Percentiles rank a stretch among this genome's conserved stretches.
Evolutionary conservation across 176 grass and related monocot species (phyloP).

Genomic region (Chloris gayana): DNA sequence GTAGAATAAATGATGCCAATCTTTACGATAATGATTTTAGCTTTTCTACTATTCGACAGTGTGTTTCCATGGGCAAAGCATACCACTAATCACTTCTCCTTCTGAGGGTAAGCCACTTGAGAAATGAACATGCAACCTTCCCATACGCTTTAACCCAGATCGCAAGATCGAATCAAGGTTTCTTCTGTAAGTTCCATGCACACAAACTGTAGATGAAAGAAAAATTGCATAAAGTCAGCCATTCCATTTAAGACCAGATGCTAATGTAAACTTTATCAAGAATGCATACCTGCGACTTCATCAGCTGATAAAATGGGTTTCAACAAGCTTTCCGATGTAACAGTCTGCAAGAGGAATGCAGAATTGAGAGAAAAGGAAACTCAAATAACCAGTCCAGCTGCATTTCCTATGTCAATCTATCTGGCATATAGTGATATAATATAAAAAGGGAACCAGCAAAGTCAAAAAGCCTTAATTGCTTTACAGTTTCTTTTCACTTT

Average conservation of each 20-base stretch:
- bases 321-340: constrained; percentile 82
- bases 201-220: constrained; percentile 62
- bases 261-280: neutral
- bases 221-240: constrained; percentile 31
- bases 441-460: no score
- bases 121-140: constrained; percentile 86
- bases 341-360: constrained; percentile 48
- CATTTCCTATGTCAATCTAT: constrained; percentile 12
- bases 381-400: neutral
- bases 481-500: neutral
- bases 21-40: neutral
- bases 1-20: neutral
- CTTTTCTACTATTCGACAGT: neutral
- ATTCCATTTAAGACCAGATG: constrained; percentile 12
- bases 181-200: constrained; percentile 83
- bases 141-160: constrained; percentile 73
- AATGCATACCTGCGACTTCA: constrained; percentile 60
- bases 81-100: constrained; percentile 77
- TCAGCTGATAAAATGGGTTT: constrained; percentile 84
- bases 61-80: constrained; percentile 7
- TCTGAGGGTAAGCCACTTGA: constrained; percentile 78
- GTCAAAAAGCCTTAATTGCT: neutral
- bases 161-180: constrained; percentile 77
- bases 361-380: constrained; percentile 13
- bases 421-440: no score